A percentile compares a stretch with the other conserved stretches of the same genome.
These are phyloP conservation scores for Pyrenula aspistea DNA, from an alignment of 495 filamentous ascomycete genomes.

Conservation along the genomic window DNA sequence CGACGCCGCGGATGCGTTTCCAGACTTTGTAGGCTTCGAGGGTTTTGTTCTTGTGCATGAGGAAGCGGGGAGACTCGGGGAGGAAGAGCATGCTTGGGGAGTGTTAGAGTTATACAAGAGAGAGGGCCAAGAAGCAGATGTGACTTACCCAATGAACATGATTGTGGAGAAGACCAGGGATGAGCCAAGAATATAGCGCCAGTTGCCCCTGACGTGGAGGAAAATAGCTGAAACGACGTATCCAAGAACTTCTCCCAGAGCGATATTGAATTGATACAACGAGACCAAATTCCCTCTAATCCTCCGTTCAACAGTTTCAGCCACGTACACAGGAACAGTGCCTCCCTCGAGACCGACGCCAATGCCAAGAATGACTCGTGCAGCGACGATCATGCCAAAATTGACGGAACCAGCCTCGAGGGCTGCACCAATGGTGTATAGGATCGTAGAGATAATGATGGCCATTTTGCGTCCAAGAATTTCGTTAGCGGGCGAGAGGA, in stretches of 20 bases:
- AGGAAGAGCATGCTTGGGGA: constrained; percentile 45
- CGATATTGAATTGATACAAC: constrained; percentile 52
- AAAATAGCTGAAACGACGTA: constrained; percentile 53
- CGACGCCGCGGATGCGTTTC: constrained; percentile 46
- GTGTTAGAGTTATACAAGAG: constrained; percentile 45
- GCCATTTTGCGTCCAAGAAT: constrained; percentile 43
- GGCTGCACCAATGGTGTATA: constrained; percentile 48
- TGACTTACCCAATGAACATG: constrained; percentile 26
- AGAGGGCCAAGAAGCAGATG: neutral
- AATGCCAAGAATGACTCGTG: constrained; percentile 45
- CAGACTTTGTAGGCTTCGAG: constrained; percentile 45
- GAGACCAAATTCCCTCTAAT: constrained; percentile 51
- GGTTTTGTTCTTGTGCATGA: constrained; percentile 39
- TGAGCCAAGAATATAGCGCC: constrained; percentile 54
- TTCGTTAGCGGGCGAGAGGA: constrained; percentile 45
- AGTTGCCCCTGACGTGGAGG: constrained; percentile 43
- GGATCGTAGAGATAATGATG: constrained; percentile 43
- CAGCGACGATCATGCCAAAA: constrained; percentile 49
- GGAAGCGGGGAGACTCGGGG: constrained; percentile 42
- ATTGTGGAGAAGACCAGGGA: constrained; percentile 53
- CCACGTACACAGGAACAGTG: constrained; percentile 47
- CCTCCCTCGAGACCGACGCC: constrained; percentile 51
- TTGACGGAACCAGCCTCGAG: constrained; percentile 46
- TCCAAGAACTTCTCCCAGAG: constrained; percentile 48
- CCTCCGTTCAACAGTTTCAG: constrained; percentile 33